A percentile compares a stretch with the other conserved stretches of the same genome.
phyloP scores from a whole-genome alignment of 2,329 filamentous ascomycete genomes.

The Claviceps quebecensis region DNA sequence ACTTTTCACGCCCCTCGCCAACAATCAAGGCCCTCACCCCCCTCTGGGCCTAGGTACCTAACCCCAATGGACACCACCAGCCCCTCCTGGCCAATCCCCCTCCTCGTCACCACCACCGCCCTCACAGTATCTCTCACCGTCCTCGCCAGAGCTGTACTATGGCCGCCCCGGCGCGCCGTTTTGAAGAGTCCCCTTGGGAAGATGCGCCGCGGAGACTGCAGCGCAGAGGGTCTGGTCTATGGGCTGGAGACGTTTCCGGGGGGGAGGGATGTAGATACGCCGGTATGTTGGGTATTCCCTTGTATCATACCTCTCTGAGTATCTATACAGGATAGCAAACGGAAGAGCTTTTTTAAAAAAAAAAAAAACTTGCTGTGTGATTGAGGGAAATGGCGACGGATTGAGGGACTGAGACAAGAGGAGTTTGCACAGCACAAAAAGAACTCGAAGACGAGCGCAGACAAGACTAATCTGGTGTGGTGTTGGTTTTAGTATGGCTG shows the following conservation, averaged over 20 bases:
- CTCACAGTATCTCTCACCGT: slow-evolving; percentile 27
- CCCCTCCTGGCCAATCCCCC: slow-evolving; percentile 4
- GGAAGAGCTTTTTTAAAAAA: too few species aligned
- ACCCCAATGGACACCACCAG: background rate
- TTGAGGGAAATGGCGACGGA: too few species aligned
- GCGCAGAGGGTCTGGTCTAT: slow-evolving; percentile 35
- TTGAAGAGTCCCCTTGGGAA: slow-evolving; percentile 32
- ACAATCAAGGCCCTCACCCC: background rate
- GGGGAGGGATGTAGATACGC: slow-evolving; percentile 56
- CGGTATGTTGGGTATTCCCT: slow-evolving; percentile 24
- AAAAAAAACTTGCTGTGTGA: too few species aligned
- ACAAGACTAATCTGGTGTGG: too few species aligned
- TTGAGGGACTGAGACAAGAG: too few species aligned
- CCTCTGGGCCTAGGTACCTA: too few species aligned
- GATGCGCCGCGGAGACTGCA: slow-evolving; percentile 13
- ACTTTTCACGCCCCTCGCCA: too few species aligned
- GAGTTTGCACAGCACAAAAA: too few species aligned
- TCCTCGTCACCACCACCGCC: slow-evolving; percentile 26
- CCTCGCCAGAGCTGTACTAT: slow-evolving; percentile 21
- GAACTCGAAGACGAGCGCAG: too few species aligned
- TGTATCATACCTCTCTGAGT: too few species aligned
- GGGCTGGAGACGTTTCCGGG: slow-evolving; percentile 57
- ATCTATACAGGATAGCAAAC: too few species aligned
- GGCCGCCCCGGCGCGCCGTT: slow-evolving; percentile 24
- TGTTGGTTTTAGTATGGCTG: slow-evolving; percentile 43